Evolutionary conservation across 2,329 filamentous ascomycete species (phyloP), one percentile per base, ranked within the genome.

Genomic region (Ascochyta pisi): DNA sequence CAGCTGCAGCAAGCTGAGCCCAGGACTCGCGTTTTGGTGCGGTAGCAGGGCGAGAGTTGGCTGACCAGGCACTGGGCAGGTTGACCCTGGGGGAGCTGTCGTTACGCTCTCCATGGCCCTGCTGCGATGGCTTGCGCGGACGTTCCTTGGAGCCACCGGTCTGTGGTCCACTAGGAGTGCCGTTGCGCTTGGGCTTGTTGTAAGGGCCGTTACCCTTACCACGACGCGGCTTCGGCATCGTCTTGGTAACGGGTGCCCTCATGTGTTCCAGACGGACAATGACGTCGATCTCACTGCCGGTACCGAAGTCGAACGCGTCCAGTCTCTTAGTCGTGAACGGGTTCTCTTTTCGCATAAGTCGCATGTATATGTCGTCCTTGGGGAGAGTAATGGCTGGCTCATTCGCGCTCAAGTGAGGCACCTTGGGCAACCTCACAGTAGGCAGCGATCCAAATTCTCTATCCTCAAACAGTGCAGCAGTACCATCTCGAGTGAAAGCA

Each of bases 371-470:
- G 12, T 58, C 46, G 26, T 72, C 63, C n/a, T 52, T 65, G n/a
- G 65, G 65, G 22, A 60, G 49, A n/a, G 49, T 52, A 44, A 65
- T 66, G 8, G 66, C 54, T 16, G 69, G 66, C 43, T 73, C 68
- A 39, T 71, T 69, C 8, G 72, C 72, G 29, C 69, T 70, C 22
- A 73, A 61, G 50, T 76, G 71, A 24, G 71, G 60, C 4, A 66
- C 61, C 52, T 73, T 73, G 22, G 73, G 58, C 10, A 72, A 33
- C 49, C 62, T 72, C 19, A 76, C 71, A 6, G 67, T 75, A 22
- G 79, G 79, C 50, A 76, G 65, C 6, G 79, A 81, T 31, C 79
- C 79, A 49, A 81, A 81, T 59, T 79, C 78, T 29, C 77, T 71
- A 55, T 81, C 79, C 54, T 77, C 76, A 43, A 81, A 78, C 22